Evolutionary conservation across 148 eudicot species (phyloP).

Genomic region (Rhododendron ferrugineum): DNA sequence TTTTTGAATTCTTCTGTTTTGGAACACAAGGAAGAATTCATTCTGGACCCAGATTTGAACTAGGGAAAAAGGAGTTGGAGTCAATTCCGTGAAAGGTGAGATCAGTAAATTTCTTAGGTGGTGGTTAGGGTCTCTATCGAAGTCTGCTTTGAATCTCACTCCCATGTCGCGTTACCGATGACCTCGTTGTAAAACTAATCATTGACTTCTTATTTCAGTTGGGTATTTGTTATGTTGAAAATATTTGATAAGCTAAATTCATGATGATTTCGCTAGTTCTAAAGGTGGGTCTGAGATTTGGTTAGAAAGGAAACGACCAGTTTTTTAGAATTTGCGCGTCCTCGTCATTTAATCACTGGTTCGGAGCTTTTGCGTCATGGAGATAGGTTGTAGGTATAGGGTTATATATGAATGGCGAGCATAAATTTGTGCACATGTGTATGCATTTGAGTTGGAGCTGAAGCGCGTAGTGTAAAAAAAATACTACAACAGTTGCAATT

Average conservation of each 20-base stretch:
- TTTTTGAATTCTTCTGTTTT: no score
- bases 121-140: no score
- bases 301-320: not conserved
- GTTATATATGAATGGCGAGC: not conserved
- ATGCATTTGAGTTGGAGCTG: not conserved
- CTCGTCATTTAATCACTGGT: not conserved
- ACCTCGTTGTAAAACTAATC: not conserved
- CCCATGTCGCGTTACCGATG: no score
- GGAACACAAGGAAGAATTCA: no score
- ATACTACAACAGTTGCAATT: not conserved
- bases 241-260: not conserved
- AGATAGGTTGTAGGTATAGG: not conserved
- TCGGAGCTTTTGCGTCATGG: not conserved
- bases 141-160: no score
- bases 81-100: no score
- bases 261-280: not conserved
- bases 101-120: no score
- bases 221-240: not conserved
- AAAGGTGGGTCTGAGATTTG: not conserved
- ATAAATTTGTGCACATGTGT: not conserved
- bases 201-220: not conserved
- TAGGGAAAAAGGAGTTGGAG: no score
- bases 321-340: not conserved
- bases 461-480: not conserved
- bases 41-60: no score